Percentiles rank a stretch among this genome's conserved stretches.
Conservation (phyloP, 1,139 yeast genomes). For the Pichia sp. region DNA sequence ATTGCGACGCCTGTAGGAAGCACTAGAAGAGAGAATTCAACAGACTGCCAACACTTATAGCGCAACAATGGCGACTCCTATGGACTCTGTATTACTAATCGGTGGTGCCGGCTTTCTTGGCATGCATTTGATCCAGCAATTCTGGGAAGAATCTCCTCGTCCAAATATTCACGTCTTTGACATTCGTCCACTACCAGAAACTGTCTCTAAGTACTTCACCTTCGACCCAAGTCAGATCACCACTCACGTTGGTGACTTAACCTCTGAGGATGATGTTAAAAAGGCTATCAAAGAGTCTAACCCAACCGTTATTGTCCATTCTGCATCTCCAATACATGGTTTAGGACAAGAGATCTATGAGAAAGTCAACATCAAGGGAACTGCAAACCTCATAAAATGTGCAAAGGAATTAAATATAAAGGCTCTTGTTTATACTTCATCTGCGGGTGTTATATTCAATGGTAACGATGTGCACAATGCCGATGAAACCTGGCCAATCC, state of each 20-base stretch:
- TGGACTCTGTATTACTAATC: constrained; percentile 65
- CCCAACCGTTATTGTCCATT: constrained; percentile 82
- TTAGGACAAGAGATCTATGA: constrained; percentile 70
- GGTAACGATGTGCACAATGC: constrained; percentile 90
- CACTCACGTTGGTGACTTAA: constrained; percentile 78
- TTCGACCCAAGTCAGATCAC: constrained; percentile 52
- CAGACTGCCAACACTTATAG: too few species aligned
- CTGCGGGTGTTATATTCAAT: constrained; percentile 95
- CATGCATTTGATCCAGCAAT: constrained; percentile 81
- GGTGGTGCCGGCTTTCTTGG: constrained; percentile 98
- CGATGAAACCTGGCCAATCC: constrained; percentile 92
- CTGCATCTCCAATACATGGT: constrained; percentile 96
- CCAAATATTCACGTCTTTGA: constrained; percentile 84
- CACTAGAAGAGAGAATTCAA: too few species aligned
- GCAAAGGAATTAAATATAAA: constrained; percentile 47
- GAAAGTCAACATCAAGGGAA: constrained; percentile 89
- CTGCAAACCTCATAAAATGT: constrained; percentile 63
- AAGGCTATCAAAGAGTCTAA: constrained; percentile 51
- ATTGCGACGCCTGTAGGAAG: too few species aligned
- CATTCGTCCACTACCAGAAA: constrained; percentile 75
- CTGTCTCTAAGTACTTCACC: constrained; percentile 63
- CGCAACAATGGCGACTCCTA: constrained; percentile 9
- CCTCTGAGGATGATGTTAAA: constrained; percentile 61
- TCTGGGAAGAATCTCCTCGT: constrained; percentile 56
- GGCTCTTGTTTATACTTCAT: constrained; percentile 88